These are phyloP conservation scores for Alternaria incomplexa DNA, from an alignment of 2,329 filamentous ascomycete genomes.

Conservation along the genomic window DNA sequence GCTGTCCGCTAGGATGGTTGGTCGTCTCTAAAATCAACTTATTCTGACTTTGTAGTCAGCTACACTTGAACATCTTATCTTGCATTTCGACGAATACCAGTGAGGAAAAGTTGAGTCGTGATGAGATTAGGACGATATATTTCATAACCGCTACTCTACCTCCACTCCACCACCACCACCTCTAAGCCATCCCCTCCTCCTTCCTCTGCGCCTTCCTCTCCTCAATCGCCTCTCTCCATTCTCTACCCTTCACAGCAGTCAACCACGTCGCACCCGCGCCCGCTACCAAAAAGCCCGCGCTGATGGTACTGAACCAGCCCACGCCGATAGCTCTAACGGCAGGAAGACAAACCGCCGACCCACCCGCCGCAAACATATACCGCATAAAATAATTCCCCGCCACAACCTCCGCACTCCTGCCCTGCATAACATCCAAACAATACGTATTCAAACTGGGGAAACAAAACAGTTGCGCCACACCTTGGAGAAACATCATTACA, in stretches of 20 bases:
- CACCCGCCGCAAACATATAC: constrained; percentile 75
- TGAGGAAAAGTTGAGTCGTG: fast-evolving
- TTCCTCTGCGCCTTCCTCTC: constrained; percentile 52
- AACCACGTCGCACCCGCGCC: constrained; percentile 56
- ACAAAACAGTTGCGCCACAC: constrained; percentile 75
- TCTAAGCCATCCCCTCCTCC: constrained; percentile 7
- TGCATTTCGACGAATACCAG: too few relatives aligned
- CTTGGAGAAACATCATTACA: constrained; percentile 75
- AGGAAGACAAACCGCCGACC: constrained; percentile 72
- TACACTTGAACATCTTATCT: too few relatives aligned
- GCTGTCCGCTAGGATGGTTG: too few relatives aligned
- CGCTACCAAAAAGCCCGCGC: constrained; percentile 61
- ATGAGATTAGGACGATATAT: fast-evolving
- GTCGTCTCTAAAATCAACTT: too few relatives aligned
- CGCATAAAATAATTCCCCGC: constrained; percentile 81
- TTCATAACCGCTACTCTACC: too few relatives aligned
- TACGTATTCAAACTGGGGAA: constrained; percentile 81
- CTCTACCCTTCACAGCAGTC: constrained; percentile 57
- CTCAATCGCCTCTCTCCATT: constrained; percentile 63
- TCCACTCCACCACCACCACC: too few relatives aligned
- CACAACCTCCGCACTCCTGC: constrained; percentile 72
- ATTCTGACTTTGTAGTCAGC: too few relatives aligned
- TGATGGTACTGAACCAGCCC: constrained; percentile 81
- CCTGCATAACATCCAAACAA: constrained; percentile 81
- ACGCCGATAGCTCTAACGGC: constrained; percentile 77